Evolutionary conservation across 352 stramenopile species (phyloP).

Genomic region (Phytopythium delawarense): DNA sequence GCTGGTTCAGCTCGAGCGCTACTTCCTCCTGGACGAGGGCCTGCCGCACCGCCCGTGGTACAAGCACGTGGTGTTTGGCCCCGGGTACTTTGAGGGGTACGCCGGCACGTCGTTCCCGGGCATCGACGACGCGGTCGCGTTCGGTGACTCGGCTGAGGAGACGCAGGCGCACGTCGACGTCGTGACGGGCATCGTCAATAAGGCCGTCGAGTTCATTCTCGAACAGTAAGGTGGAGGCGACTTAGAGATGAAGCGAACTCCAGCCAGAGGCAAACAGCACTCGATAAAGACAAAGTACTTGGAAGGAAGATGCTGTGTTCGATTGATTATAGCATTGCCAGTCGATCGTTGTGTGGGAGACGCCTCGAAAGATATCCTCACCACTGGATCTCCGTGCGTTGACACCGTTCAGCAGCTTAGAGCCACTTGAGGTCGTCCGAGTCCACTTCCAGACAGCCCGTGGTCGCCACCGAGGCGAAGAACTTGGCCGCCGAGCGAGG

Average conservation of each 20-base stretch:
- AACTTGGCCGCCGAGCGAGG: constrained; percentile 37
- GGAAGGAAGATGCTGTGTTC: no score
- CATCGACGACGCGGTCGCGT: constrained; percentile 20
- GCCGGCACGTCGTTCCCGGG: constrained; percentile 23
- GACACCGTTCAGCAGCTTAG: neutral
- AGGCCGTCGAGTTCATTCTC: constrained; percentile 15
- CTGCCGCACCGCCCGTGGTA: constrained; percentile 39
- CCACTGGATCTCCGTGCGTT: no score
- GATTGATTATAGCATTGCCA: no score
- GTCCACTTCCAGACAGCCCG: constrained; percentile 18
- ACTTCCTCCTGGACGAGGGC: constrained; percentile 19
- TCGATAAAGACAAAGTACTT: neutral
- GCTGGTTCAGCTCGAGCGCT: constrained; percentile 20
- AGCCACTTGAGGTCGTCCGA: constrained; percentile 28
- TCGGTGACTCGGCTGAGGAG: constrained; percentile 12
- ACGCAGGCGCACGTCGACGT: constrained; percentile 23
- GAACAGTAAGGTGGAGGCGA: neutral
- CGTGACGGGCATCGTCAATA: constrained; percentile 13
- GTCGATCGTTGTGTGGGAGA: no score
- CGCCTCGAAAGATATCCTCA: no score
- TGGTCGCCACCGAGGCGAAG: constrained; percentile 18
- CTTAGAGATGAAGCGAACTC: neutral
- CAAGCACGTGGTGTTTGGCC: constrained; percentile 34
- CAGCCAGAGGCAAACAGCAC: no score
- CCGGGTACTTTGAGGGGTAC: constrained; percentile 26